These are phyloP conservation scores for Solanum etuberosum DNA, from an alignment of 257 asterid genomes.

Conservation along the genomic window DNA sequence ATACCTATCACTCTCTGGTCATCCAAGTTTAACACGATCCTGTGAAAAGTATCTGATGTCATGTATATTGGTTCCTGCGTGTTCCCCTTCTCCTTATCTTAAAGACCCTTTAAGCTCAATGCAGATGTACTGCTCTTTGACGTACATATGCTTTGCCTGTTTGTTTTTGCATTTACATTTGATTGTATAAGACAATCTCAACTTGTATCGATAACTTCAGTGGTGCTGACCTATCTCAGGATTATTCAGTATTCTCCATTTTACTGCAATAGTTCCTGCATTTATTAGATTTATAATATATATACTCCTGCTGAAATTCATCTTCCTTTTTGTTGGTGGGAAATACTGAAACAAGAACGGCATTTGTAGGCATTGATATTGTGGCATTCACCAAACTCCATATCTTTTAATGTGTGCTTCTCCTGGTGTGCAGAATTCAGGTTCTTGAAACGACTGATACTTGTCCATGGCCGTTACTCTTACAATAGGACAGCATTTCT, in stretches of 20 bases:
- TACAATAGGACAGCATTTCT: constrained; percentile 96
- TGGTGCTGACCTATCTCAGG: neutral
- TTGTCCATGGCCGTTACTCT: constrained; percentile 97
- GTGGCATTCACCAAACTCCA: neutral
- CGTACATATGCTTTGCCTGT: neutral
- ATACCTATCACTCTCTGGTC: neutral
- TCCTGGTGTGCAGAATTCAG: constrained; percentile 70
- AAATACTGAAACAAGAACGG: neutral
- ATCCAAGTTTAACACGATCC: neutral
- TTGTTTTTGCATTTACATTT: neutral
- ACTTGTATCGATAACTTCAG: neutral
- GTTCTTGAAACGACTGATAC: constrained; percentile 89
- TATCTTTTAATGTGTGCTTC: neutral
- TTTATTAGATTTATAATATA: neutral
- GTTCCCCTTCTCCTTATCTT: neutral
- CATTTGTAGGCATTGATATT: neutral
- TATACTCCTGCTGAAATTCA: neutral
- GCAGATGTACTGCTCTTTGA: neutral
- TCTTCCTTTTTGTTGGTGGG: neutral
- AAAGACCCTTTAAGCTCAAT: neutral
- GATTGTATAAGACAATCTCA: neutral
- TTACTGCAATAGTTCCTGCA: neutral
- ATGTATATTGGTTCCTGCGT: neutral
- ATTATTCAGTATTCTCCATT: neutral
- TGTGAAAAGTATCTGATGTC: neutral